Conservation (phyloP, 106 monocot species). For the Apostasia ramifera region DNA sequence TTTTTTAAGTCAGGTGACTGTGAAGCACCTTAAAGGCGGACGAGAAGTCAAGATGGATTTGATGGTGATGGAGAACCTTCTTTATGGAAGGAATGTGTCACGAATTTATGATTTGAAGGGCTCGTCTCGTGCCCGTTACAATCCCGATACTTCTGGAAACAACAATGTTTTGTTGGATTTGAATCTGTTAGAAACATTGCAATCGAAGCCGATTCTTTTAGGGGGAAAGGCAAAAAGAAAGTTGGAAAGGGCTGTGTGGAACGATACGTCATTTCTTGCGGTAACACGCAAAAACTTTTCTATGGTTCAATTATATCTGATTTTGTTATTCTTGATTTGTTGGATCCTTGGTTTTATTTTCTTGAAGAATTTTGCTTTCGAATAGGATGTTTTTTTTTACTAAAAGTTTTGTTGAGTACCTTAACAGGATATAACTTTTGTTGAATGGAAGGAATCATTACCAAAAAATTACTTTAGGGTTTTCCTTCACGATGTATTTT, state of each 20-base stretch:
- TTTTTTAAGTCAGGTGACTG: slow-evolving; percentile 40
- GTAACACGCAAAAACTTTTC: slow-evolving; percentile 23
- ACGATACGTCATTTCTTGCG: slow-evolving; percentile 96
- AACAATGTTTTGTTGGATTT: slow-evolving; percentile 80
- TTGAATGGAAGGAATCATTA: too few relatives aligned
- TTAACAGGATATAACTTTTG: too few relatives aligned
- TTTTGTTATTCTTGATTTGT: too few relatives aligned
- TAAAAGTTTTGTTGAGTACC: too few relatives aligned
- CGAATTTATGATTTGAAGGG: slow-evolving; percentile 96
- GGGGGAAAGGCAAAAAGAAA: slow-evolving; percentile 79
- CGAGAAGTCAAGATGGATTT: slow-evolving; percentile 75
- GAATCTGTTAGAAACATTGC: slow-evolving; percentile 72
- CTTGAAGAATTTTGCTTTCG: too few relatives aligned
- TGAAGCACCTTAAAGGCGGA: slow-evolving; percentile 71
- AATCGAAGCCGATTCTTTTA: slow-evolving; percentile 78
- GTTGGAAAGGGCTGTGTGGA: slow-evolving; percentile 94
- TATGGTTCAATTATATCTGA: too few relatives aligned
- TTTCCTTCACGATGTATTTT: too few relatives aligned
- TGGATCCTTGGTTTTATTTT: too few relatives aligned
- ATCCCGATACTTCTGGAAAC: slow-evolving; percentile 60
- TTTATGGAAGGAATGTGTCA: slow-evolving; percentile 64
- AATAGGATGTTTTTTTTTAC: too few relatives aligned
- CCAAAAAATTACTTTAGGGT: too few relatives aligned
- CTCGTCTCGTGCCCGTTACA: slow-evolving; percentile 74
- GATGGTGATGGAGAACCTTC: slow-evolving; percentile 94